These are phyloP conservation scores for Fusarium oxysporum DNA, from an alignment of 2,329 filamentous ascomycete species.

Conservation along the genomic window DNA sequence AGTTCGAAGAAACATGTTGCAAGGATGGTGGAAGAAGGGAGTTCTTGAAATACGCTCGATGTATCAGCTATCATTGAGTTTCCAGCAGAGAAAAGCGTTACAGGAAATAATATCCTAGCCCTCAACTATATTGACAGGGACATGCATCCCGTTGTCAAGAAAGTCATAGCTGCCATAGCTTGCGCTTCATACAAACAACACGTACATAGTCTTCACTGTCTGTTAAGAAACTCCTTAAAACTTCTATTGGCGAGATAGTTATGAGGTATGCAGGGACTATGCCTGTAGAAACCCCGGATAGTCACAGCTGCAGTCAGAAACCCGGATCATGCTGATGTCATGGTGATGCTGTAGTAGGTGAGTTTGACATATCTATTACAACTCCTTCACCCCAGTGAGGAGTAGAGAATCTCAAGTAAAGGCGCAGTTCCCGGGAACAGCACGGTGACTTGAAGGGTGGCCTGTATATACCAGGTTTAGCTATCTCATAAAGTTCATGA, in stretches of 20 bases:
- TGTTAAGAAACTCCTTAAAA: background rate
- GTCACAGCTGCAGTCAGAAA: background rate
- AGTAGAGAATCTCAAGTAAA: background rate
- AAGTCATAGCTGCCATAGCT: background rate
- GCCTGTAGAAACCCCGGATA: background rate
- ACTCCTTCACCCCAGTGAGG: accelerated
- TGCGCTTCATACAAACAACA: accelerated
- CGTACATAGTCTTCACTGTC: no score
- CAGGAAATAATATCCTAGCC: background rate
- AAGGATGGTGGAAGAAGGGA: accelerated
- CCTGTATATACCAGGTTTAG: background rate
- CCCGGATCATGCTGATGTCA: accelerated
- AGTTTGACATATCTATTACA: accelerated
- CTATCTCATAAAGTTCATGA: background rate
- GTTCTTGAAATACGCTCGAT: accelerated
- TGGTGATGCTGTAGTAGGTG: accelerated
- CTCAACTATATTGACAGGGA: background rate
- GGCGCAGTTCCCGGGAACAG: no score
- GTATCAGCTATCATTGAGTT: accelerated
- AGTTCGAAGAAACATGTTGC: accelerated
- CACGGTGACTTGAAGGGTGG: background rate
- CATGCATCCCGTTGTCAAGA: background rate
- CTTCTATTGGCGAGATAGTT: background rate
- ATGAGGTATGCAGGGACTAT: background rate
- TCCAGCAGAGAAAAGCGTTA: accelerated